Evolutionary conservation across 768 basidiomycete species (phyloP).

Genomic region (Lactarius indigo): DNA sequence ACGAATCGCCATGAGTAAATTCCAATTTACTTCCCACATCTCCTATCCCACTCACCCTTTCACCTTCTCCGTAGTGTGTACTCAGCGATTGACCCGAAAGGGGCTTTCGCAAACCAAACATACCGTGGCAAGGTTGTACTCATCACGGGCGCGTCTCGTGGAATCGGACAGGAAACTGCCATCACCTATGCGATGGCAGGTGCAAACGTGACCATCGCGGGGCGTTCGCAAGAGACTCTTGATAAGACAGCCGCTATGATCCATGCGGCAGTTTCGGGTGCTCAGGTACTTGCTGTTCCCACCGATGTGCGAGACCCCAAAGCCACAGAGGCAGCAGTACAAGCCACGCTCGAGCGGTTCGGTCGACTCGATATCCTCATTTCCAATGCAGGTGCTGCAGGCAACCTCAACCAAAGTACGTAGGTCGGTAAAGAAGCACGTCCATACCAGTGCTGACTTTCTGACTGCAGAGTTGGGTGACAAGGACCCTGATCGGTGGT

Average conservation of each 20-base stretch:
- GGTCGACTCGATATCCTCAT: too few species aligned
- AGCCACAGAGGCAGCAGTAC: background rate
- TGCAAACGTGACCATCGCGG: conserved; percentile 19
- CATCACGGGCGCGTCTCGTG: too few species aligned
- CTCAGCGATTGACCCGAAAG: too few species aligned
- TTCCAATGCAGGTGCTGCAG: too few species aligned
- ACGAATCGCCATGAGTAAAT: too few species aligned
- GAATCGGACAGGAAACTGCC: conserved; percentile 40
- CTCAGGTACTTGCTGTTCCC: conserved; percentile 9
- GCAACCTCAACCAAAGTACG: too few species aligned
- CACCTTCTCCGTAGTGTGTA: too few species aligned
- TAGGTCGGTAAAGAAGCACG: background rate
- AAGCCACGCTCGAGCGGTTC: too few species aligned
- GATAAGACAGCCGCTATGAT: conserved; percentile 21
- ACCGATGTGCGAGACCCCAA: conserved; percentile 22
- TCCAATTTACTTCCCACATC: too few species aligned
- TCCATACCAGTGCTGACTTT: background rate
- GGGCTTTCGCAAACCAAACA: too few species aligned
- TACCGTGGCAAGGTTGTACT: too few species aligned
- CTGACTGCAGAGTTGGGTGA: conserved; percentile 22
- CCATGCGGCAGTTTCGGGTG: background rate
- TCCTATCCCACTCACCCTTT: too few species aligned
- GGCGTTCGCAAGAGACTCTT: conserved; percentile 17
- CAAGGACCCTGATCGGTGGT: conserved; percentile 29
- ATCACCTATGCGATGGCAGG: conserved; percentile 23